Conservation (phyloP, 2,329 filamentous ascomycete genomes). For the Blastomyces gilchristii region DNA sequence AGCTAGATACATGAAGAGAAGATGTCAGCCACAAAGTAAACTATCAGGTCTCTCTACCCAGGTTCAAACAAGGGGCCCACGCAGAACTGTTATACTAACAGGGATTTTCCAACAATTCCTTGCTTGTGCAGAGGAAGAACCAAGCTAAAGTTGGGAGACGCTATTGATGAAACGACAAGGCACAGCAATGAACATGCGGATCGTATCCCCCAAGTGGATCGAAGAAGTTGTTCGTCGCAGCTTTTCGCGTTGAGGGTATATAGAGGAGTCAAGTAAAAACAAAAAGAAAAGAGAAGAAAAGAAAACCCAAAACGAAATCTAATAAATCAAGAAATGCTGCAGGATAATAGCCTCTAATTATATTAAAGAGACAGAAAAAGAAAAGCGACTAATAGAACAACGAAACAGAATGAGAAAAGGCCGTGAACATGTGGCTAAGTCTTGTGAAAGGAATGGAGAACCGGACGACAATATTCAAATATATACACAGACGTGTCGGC, state of each 20-base stretch:
- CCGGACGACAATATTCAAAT: constrained; percentile 2
- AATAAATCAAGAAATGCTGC: constrained; percentile 7
- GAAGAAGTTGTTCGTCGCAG: not conserved
- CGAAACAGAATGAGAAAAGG: constrained; percentile 5
- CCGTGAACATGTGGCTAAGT: constrained; percentile 13
- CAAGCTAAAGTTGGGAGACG: not conserved
- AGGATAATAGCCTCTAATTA: constrained; percentile 8
- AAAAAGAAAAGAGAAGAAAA: too few species aligned
- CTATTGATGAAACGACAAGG: constrained; percentile 1
- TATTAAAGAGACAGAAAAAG: constrained; percentile 1
- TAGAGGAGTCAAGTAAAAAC: not conserved
- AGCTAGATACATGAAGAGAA: not conserved
- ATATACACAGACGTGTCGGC: constrained; percentile 4
- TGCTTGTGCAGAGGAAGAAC: not conserved
- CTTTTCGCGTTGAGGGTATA: not conserved
- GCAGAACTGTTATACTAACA: constrained; percentile 7
- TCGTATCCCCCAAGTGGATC: not conserved
- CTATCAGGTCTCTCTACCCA: not conserved
- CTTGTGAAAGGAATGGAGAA: constrained; percentile 12
- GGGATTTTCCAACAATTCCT: constrained; percentile 7
- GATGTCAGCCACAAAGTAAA: constrained; percentile 1
- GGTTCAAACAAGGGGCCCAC: constrained; percentile 6
- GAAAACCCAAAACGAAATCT: not conserved
- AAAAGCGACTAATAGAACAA: constrained; percentile 7
- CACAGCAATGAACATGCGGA: not conserved